Percentiles rank a stretch among this genome's conserved stretches.
phyloP scores from a whole-genome alignment of 805 yeast species.

The Blastobotrys mokoenaii region DNA sequence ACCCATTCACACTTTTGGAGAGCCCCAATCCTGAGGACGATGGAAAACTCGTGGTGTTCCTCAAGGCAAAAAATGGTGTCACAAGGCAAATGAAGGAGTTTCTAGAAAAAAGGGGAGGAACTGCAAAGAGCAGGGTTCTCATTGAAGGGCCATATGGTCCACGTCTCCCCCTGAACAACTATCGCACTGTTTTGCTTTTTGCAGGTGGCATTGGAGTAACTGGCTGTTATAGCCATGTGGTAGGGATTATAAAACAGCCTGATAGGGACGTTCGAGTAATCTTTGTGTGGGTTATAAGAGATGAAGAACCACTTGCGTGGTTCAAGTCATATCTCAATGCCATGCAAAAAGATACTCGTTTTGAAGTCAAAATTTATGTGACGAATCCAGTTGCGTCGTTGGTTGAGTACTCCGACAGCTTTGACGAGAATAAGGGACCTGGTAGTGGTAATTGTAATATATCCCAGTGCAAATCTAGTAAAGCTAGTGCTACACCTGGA shows the following conservation, averaged over 20 bases:
- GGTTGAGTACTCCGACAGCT: too few species aligned
- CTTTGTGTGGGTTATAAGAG: too few species aligned
- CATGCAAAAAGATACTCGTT: too few species aligned
- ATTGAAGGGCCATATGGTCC: constrained; percentile 62
- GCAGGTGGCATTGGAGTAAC: constrained; percentile 62
- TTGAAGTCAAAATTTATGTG: too few species aligned
- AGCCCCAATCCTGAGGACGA: constrained; percentile 7
- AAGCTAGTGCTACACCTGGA: too few species aligned
- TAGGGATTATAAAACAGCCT: constrained; percentile 3
- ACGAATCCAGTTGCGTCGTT: too few species aligned
- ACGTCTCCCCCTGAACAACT: constrained; percentile 31
- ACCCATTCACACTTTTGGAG: constrained; percentile 50
- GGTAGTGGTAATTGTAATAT: too few species aligned
- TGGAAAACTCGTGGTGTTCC: constrained; percentile 11
- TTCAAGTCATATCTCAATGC: too few species aligned
- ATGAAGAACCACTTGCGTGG: too few species aligned
- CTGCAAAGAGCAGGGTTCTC: neutral
- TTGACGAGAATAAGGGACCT: too few species aligned
- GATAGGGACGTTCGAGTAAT: too few species aligned
- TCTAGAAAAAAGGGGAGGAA: neutral
- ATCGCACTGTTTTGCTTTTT: constrained; percentile 33
- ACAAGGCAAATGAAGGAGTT: constrained; percentile 10
- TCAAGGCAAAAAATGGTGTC: constrained; percentile 15
- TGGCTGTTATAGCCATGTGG: constrained; percentile 40
- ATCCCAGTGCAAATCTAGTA: too few species aligned